These are phyloP conservation scores for Pyrus hybrid DNA, from an alignment of 331 rosid genomes.

Conservation along the genomic window DNA sequence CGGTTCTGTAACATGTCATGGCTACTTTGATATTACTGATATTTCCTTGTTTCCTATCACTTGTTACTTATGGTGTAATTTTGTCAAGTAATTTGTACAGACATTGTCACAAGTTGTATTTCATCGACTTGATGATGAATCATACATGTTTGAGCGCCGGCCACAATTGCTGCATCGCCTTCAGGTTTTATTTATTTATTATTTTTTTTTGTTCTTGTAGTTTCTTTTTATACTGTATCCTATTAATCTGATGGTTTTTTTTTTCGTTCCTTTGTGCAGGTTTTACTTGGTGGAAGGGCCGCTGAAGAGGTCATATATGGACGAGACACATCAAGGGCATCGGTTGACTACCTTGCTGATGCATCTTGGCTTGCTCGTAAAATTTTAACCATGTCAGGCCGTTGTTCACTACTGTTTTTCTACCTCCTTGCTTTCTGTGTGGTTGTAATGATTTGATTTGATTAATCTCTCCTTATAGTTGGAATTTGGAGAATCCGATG, in stretches of 20 bases:
- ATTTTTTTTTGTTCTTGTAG: not conserved
- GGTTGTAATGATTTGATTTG: slow-evolving; percentile 6
- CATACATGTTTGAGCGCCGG: slow-evolving; percentile 80
- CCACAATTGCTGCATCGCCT: slow-evolving; percentile 94
- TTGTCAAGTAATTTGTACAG: slow-evolving; percentile 28
- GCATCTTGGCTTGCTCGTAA: slow-evolving; percentile 99
- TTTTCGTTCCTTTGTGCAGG: slow-evolving; percentile 48
- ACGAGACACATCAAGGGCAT: slow-evolving; percentile 82
- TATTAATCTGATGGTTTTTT: not conserved
- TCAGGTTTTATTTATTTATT: slow-evolving; percentile 16
- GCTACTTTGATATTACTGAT: not conserved
- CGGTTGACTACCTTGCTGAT: slow-evolving; percentile 86
- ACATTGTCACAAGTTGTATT: slow-evolving; percentile 88
- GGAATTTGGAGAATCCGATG: slow-evolving; percentile 98
- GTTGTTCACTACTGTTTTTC: not conserved
- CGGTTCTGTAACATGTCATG: not conserved
- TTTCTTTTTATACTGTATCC: not conserved
- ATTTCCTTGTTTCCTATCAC: not conserved
- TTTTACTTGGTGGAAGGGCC: slow-evolving; percentile 93
- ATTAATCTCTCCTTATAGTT: slow-evolving; percentile 32
- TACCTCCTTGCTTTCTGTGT: slow-evolving; percentile 4
- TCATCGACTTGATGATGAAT: slow-evolving; percentile 86
- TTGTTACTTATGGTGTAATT: not conserved
- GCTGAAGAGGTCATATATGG: slow-evolving; percentile 98
- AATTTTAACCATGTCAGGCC: slow-evolving; percentile 77